Conservation (phyloP, 2,329 filamentous ascomycete species). For the Penicillium hesseltinei region DNA sequence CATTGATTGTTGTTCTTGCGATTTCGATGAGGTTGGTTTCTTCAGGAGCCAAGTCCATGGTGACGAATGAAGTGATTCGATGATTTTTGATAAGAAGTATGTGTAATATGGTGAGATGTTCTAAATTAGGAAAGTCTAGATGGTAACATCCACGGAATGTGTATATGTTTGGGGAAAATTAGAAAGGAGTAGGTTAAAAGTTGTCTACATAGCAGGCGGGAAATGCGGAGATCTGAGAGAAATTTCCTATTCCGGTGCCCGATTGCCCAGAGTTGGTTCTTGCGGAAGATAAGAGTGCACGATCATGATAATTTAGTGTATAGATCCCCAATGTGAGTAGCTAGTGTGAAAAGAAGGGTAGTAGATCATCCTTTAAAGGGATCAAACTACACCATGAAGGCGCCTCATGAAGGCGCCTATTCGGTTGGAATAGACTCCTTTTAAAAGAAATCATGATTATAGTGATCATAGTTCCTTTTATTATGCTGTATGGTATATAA, state of each 20-base stretch:
- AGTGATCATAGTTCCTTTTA: neutral
- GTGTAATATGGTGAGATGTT: neutral
- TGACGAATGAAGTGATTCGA: neutral
- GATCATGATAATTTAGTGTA: neutral
- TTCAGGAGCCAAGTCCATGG: neutral
- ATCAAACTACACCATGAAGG: neutral
- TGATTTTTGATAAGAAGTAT: neutral
- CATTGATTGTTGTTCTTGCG: neutral
- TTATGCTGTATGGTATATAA: neutral
- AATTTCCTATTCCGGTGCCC: conserved; percentile 1
- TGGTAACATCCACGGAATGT: neutral
- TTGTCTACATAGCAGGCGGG: neutral
- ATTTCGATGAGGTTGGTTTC: neutral
- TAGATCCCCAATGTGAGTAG: neutral
- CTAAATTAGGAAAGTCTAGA: neutral
- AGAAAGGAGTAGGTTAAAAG: neutral
- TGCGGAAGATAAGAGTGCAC: neutral
- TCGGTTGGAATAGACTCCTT: no score
- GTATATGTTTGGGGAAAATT: neutral
- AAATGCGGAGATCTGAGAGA: neutral
- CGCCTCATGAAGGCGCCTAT: neutral
- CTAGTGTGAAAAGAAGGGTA: no score
- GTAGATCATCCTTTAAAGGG: neutral
- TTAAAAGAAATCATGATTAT: no score
- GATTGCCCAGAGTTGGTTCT: neutral